phyloP scores from a whole-genome alignment of 257 asterid genomes.

The Fraxinus cuspidata region DNA sequence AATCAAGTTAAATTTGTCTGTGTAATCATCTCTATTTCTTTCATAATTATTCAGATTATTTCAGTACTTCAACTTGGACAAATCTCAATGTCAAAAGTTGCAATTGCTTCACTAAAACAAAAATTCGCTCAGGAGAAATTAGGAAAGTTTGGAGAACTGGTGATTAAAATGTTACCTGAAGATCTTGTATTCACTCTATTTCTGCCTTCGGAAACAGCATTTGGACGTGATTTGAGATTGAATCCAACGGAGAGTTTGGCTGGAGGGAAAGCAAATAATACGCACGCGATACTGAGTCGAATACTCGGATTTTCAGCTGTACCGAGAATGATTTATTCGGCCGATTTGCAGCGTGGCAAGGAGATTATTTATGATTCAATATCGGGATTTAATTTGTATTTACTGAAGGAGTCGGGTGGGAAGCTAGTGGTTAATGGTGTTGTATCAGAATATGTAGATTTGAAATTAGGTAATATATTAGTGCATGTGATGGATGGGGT shows the following conservation, averaged over 20 bases:
- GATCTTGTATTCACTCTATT: conserved; percentile 48
- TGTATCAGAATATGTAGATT: conserved; percentile 34
- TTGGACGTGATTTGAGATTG: conserved; percentile 37
- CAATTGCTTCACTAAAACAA: neutral
- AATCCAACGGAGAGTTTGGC: conserved; percentile 26
- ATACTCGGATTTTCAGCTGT: conserved; percentile 47
- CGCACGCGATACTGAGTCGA: conserved; percentile 43
- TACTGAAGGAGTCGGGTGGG: conserved; percentile 37
- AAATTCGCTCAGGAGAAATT: conserved; percentile 10
- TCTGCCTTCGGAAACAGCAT: conserved; percentile 47
- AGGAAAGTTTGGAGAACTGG: conserved; percentile 38
- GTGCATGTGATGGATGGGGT: conserved; percentile 41
- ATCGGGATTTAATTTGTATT: conserved; percentile 36
- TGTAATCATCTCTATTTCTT: conserved; percentile 19
- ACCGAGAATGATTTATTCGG: conserved; percentile 33
- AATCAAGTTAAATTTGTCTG: conserved; percentile 35
- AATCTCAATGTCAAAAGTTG: neutral
- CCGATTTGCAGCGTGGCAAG: conserved; percentile 21
- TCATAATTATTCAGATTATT: conserved; percentile 26
- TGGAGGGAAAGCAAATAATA: conserved; percentile 33
- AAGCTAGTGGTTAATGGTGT: conserved; percentile 36
- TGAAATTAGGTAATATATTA: conserved; percentile 26
- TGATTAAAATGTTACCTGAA: conserved; percentile 49
- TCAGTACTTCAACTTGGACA: conserved; percentile 37
- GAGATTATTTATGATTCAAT: conserved; percentile 42